These are phyloP conservation scores for Dothideomycetidae sp. DNA, from an alignment of 2,329 filamentous ascomycete genomes.

Conservation along the genomic window DNA sequence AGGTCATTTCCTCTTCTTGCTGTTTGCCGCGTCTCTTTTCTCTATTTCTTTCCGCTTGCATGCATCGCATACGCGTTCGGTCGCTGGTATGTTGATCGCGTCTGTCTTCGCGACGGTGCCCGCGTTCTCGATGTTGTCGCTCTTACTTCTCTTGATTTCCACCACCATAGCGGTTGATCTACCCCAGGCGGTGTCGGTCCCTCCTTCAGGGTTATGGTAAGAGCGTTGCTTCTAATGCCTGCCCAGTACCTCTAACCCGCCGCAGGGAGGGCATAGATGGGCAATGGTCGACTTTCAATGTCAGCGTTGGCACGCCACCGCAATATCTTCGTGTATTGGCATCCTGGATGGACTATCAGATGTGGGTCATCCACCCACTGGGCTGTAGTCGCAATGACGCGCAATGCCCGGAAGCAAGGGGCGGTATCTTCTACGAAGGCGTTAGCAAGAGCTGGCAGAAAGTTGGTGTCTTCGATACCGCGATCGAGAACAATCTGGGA, in stretches of 20 bases:
- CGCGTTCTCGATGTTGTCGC: too few relatives aligned
- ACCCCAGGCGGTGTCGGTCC: constrained; percentile 1
- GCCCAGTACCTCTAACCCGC: too few relatives aligned
- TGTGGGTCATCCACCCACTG: constrained; percentile 50
- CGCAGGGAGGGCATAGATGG: constrained; percentile 51
- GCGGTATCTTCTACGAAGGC: constrained; percentile 41
- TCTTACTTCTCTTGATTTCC: too few relatives aligned
- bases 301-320: constrained; percentile 42
- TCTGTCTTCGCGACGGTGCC: too few relatives aligned
- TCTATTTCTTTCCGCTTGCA: too few relatives aligned
- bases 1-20: too few relatives aligned
- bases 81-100: too few relatives aligned
- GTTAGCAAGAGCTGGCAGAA: constrained; percentile 44
- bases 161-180: constrained; percentile 1
- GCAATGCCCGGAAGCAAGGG: constrained; percentile 41
- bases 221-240: too few relatives aligned
- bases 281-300: constrained; percentile 54
- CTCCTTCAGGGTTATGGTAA: constrained; percentile 6
- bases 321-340: constrained; percentile 43
- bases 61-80: too few relatives aligned
- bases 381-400: constrained; percentile 33
- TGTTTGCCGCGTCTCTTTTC: too few relatives aligned
- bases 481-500: constrained; percentile 42
- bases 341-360: constrained; percentile 56
- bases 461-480: constrained; percentile 47